These are phyloP conservation scores for Hyaloraphidium curvatum DNA, from an alignment of 192 early-diverging fungal species.

Conservation along the genomic window DNA sequence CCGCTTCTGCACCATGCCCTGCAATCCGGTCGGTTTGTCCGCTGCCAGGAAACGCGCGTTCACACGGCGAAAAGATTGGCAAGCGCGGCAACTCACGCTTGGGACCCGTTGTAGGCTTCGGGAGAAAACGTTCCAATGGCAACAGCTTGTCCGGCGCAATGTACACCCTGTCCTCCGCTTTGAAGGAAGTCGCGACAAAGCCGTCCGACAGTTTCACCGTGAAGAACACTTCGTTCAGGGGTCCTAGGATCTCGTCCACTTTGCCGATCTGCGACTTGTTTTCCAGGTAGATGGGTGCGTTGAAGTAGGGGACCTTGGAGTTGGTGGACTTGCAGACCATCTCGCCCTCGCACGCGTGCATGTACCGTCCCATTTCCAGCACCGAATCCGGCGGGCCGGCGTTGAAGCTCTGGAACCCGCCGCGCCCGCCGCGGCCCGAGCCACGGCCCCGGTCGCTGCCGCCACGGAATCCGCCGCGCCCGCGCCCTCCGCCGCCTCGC, in stretches of 20 bases:
- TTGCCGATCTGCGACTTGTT: constrained; percentile 99
- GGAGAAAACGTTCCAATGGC: constrained; percentile 89
- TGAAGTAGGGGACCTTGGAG: constrained; percentile 84
- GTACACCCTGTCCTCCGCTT: constrained; percentile 73
- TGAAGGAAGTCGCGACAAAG: constrained; percentile 80
- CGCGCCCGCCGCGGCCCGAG: background rate
- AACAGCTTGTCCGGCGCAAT: constrained; percentile 86
- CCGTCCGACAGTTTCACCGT: constrained; percentile 92
- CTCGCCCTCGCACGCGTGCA: constrained; percentile 93
- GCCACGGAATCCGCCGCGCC: constrained; percentile 1
- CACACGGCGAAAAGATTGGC: constrained; percentile 8
- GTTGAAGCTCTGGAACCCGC: background rate
- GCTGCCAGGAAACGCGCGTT: constrained; percentile 20
- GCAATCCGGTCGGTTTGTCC: constrained; percentile 36
- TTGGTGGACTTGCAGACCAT: constrained; percentile 86
- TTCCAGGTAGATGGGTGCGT: constrained; percentile 92
- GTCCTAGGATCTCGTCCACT: constrained; percentile 96
- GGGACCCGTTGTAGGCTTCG: constrained; percentile 60
- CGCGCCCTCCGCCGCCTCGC: background rate
- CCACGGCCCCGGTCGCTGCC: background rate
- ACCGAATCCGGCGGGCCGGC: background rate
- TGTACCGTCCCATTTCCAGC: constrained; percentile 61
- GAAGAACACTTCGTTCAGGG: constrained; percentile 93
- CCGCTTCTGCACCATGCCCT: constrained; percentile 33
- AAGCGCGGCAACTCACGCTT: constrained; percentile 28